Percentiles rank a stretch among this genome's conserved stretches.
Evolutionary conservation across 2,329 filamentous ascomycete species (phyloP).

Genomic region (Phialophora tarda): DNA sequence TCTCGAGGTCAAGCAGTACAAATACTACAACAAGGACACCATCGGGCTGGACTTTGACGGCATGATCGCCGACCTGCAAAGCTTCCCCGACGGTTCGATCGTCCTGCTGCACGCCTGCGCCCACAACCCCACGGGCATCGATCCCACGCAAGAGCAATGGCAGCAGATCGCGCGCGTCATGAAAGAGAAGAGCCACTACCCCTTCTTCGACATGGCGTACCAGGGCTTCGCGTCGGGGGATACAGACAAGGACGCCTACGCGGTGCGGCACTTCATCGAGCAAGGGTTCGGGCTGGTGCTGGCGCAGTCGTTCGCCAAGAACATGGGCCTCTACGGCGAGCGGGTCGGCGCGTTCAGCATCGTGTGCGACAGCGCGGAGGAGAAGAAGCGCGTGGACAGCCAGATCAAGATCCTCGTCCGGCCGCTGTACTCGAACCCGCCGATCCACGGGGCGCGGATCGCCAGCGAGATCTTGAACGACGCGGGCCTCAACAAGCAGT

Average conservation of each 20-base stretch:
- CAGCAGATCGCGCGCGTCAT: conserved; percentile 83
- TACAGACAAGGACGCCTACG: conserved; percentile 90
- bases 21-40: conserved; percentile 99
- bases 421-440: conserved; percentile 97
- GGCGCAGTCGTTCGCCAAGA: conserved; percentile 97
- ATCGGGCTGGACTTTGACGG: conserved; percentile 98
- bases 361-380: conserved; percentile 80
- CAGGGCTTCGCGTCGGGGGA: conserved; percentile 95
- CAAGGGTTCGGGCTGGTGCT: conserved; percentile 88
- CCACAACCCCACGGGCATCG: conserved; percentile 96
- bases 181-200: conserved; percentile 84
- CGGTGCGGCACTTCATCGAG: conserved; percentile 89
- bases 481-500: conserved; percentile 83
- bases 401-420: conserved; percentile 98
- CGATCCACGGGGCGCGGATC: conserved; percentile 93
- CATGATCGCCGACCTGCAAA: conserved; percentile 87
- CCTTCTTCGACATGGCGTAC: conserved; percentile 99
- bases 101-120: conserved; percentile 96
- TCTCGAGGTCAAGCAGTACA: conserved; percentile 90
- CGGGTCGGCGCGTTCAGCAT: conserved; percentile 96
- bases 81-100: conserved; percentile 81
- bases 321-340: conserved; percentile 99
- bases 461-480: conserved; percentile 91
- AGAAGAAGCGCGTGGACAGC: conserved; percentile 94
- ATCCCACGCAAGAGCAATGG: conserved; percentile 92